phyloP scores from a whole-genome alignment of 345 rosid genomes.

The Sisymbrium irio region DNA sequence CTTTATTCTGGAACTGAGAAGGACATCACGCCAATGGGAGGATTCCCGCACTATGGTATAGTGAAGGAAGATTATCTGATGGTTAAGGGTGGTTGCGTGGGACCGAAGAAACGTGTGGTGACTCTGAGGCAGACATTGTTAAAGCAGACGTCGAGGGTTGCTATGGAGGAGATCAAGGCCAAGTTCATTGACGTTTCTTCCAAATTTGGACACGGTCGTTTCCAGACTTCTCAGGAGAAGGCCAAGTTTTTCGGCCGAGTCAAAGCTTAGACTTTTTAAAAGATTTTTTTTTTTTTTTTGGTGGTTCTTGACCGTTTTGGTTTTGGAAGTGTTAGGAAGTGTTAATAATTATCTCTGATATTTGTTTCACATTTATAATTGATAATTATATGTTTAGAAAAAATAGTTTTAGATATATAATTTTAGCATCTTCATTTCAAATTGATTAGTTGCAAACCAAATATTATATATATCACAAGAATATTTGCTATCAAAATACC shows the following conservation, averaged over 20 bases:
- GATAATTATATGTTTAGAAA: too few relatives aligned
- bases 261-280: constrained; percentile 43
- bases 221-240: constrained; percentile 81
- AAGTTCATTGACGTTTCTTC: constrained; percentile 77
- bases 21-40: constrained; percentile 82
- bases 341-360: too few relatives aligned
- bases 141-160: constrained; percentile 72
- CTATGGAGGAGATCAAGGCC: constrained; percentile 63
- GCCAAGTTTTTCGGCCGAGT: constrained; percentile 59
- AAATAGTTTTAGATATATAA: too few relatives aligned
- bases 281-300: background rate
- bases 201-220: constrained; percentile 63
- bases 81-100: constrained; percentile 87
- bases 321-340: too few relatives aligned
- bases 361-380: too few relatives aligned
- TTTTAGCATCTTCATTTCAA: too few relatives aligned
- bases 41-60: constrained; percentile 85
- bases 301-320: background rate
- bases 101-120: constrained; percentile 87
- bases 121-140: constrained; percentile 69
- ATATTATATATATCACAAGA: too few relatives aligned
- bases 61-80: constrained; percentile 76
- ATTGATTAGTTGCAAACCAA: too few relatives aligned
- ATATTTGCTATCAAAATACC: too few relatives aligned
- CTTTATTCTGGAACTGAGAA: constrained; percentile 50